Conservation (phyloP, 805 yeast genomes). For the Kuraishia ogatae region DNA sequence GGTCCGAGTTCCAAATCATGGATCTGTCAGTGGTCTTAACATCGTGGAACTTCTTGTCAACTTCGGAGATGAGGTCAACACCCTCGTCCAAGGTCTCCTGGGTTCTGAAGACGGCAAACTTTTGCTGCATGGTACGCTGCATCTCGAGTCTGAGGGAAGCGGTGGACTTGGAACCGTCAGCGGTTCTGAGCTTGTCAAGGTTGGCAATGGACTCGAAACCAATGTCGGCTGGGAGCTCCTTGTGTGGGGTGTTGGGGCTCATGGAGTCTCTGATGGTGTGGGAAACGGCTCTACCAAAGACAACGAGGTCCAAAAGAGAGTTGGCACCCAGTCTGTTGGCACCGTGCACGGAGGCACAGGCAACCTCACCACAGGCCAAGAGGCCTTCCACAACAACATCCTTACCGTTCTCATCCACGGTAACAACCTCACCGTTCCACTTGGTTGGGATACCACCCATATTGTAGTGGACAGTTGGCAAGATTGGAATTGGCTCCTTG, state of each 20-base stretch:
- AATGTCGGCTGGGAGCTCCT: conserved; percentile 73
- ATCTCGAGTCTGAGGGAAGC: conserved; percentile 83
- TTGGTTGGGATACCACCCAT: conserved; percentile 99
- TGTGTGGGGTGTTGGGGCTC: conserved; percentile 84
- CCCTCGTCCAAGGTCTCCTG: conserved; percentile 90
- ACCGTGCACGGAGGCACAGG: conserved; percentile 98
- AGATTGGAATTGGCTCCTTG: conserved; percentile 96
- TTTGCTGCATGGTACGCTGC: conserved; percentile 96
- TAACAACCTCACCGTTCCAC: conserved; percentile 92
- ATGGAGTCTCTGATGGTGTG: conserved; percentile 81
- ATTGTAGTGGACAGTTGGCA: conserved; percentile 98
- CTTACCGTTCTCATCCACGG: conserved; percentile 76
- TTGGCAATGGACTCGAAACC: conserved; percentile 88
- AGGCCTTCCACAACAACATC: conserved; percentile 90
- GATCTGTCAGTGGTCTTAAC: conserved; percentile 91
- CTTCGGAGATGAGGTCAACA: conserved; percentile 65
- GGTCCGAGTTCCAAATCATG: conserved; percentile 97
- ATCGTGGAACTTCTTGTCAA: conserved; percentile 66
- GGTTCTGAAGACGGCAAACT: conserved; percentile 93
- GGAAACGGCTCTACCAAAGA: conserved; percentile 97
- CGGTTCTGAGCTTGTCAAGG: conserved; percentile 81
- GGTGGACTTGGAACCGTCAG: conserved; percentile 74
- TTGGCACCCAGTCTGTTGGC: conserved; percentile 99
- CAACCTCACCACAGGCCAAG: conserved; percentile 97
- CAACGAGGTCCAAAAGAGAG: conserved; percentile 92